These are phyloP conservation scores for Salix exigua DNA, from an alignment of 345 rosid species.

Conservation along the genomic window DNA sequence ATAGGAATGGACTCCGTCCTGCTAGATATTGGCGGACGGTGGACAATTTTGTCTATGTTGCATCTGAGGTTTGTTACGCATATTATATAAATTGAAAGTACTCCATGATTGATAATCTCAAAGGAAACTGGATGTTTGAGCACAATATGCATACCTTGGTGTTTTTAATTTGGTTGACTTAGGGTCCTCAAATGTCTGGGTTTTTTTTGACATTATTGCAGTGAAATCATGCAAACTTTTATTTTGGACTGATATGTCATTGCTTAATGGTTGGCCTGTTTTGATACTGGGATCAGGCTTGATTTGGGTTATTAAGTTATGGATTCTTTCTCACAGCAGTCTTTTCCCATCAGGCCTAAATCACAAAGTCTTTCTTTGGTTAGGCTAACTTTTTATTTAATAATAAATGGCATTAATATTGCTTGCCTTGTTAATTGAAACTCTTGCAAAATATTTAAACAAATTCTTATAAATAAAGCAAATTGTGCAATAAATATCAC, in stretches of 20 bases:
- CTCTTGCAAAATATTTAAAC: neutral
- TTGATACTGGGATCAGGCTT: neutral
- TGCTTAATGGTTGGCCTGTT: neutral
- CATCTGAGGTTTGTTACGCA: constrained; percentile 76
- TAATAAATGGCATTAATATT: neutral
- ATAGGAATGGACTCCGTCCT: constrained; percentile 98
- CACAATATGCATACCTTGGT: neutral
- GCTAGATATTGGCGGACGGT: constrained; percentile 95
- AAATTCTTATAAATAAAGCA: neutral
- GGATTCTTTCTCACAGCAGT: neutral
- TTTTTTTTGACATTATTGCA: neutral
- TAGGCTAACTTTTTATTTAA: neutral
- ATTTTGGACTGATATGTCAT: neutral
- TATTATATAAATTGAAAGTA: constrained; percentile 11
- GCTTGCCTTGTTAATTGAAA: neutral
- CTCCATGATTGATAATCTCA: constrained; percentile 2
- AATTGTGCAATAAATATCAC: neutral
- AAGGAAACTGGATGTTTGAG: constrained; percentile 6
- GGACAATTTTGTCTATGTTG: constrained; percentile 94
- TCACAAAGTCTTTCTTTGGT: neutral
- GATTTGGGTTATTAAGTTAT: neutral
- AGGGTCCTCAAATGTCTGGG: neutral
- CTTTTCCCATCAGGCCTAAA: neutral
- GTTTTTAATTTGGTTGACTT: neutral
- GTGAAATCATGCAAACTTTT: neutral